phyloP scores from a whole-genome alignment of 23 red algal species.

The Agarophyton chilense region DNA sequence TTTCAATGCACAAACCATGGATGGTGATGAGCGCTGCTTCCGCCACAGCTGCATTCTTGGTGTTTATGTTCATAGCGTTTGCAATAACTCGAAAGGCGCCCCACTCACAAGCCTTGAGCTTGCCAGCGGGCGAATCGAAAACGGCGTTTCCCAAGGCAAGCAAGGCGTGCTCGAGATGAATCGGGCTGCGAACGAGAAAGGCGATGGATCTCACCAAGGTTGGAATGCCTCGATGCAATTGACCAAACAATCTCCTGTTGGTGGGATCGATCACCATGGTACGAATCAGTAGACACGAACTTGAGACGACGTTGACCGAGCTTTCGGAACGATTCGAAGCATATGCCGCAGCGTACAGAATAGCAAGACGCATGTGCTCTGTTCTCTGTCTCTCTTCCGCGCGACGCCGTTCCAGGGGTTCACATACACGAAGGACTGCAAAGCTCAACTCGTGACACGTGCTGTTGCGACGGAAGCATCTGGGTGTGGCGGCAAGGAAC shows the following conservation, averaged over 20 bases:
- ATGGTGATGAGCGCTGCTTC: conserved; percentile 33
- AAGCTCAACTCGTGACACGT: conserved; percentile 11
- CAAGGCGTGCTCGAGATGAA: conserved; percentile 40
- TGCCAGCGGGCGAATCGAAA: conserved; percentile 12
- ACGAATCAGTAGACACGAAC: conserved; percentile 12
- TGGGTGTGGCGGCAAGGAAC: not conserved
- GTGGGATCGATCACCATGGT: not conserved
- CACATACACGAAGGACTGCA: not conserved
- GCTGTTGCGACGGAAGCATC: not conserved
- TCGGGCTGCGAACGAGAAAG: conserved; percentile 20
- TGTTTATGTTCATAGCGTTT: not conserved
- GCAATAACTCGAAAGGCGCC: conserved; percentile 32
- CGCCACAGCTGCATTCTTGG: not conserved
- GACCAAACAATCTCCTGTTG: conserved; percentile 1
- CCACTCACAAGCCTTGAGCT: not conserved
- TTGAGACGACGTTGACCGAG: conserved; percentile 18
- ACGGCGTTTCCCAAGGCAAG: conserved; percentile 56
- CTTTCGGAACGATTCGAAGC: not conserved
- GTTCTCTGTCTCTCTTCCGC: no score
- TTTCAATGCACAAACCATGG: conserved; percentile 19
- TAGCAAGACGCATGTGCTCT: not conserved
- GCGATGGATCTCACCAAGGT: conserved; percentile 7
- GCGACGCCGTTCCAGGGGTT: not conserved
- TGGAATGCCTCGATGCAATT: not conserved
- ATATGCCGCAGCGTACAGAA: conserved; percentile 5